phyloP scores from a whole-genome alignment of 495 filamentous ascomycete species.

The Aspergillus kassunensis region DNA sequence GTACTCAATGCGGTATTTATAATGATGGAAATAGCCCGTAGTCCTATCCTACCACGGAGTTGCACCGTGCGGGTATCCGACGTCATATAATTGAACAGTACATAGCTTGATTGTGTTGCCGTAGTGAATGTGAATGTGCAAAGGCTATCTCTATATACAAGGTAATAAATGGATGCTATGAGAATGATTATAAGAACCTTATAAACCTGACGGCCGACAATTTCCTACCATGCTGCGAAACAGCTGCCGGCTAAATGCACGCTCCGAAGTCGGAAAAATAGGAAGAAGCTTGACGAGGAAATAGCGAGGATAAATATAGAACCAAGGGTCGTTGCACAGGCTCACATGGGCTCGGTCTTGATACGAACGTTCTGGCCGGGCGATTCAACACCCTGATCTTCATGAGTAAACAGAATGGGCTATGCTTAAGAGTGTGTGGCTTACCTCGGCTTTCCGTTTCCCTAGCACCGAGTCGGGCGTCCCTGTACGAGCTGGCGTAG shows the following conservation, averaged over 20 bases:
- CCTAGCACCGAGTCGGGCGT: constrained; percentile 68
- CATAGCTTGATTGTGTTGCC: too few species aligned
- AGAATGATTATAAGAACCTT: background rate
- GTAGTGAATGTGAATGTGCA: too few species aligned
- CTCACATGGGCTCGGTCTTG: constrained; percentile 37
- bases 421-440: constrained; percentile 12
- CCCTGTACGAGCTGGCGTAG: constrained; percentile 39
- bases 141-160: constrained; percentile 10
- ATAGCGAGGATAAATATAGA: background rate
- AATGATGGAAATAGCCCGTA: background rate
- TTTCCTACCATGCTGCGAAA: constrained; percentile 9
- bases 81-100: background rate
- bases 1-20: constrained; percentile 12
- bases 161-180: background rate
- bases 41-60: constrained; percentile 21
- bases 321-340: background rate
- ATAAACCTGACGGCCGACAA: background rate
- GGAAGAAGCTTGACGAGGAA: constrained; percentile 5
- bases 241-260: constrained; percentile 19
- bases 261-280: constrained; percentile 7
- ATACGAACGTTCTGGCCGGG: constrained; percentile 38
- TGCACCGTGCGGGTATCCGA: constrained; percentile 31
- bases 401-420: constrained; percentile 15
- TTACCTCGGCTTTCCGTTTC: constrained; percentile 73
- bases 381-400: constrained; percentile 30